Conservation (phyloP, 352 stramenopile species). For the Phytophthora pini region DNA sequence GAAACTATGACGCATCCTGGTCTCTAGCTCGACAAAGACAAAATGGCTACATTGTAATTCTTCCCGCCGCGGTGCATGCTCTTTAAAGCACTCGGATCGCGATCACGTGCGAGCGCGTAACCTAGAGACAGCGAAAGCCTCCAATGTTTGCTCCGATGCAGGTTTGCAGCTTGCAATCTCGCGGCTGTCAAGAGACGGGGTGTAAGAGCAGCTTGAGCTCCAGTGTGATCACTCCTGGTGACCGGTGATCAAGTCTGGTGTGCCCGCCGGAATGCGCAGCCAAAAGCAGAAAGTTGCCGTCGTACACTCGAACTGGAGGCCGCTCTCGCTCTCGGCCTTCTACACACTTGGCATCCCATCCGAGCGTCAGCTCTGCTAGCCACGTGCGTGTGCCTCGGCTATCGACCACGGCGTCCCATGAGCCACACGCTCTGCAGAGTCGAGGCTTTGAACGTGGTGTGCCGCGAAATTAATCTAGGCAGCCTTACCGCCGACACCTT, state of each 20-base stretch:
- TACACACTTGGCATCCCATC: conserved; percentile 12
- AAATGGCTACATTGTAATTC: not conserved
- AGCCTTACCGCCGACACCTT: conserved; percentile 9
- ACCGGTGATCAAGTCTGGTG: not conserved
- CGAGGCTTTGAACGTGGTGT: conserved; percentile 4
- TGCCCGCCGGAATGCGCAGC: not conserved
- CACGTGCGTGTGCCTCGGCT: conserved; percentile 2
- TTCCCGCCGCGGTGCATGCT: too few species aligned
- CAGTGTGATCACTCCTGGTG: too few species aligned
- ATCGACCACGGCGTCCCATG: conserved; percentile 5
- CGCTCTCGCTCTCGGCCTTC: not conserved
- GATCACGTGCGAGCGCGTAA: conserved; percentile 1
- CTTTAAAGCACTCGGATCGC: not conserved
- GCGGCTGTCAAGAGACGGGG: not conserved
- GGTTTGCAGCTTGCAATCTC: not conserved
- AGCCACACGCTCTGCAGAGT: conserved; percentile 31
- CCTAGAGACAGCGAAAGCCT: not conserved
- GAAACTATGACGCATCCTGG: too few species aligned
- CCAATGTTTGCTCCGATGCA: not conserved
- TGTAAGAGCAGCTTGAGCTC: not conserved
- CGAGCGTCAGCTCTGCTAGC: conserved; percentile 10
- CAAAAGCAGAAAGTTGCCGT: not conserved
- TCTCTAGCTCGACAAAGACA: not conserved
- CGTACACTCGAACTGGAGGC: conserved; percentile 1
- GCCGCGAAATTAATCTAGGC: conserved; percentile 9